phyloP scores from a whole-genome alignment of 768 basidiomycete genomes.

The Sarcodon aspratus region DNA sequence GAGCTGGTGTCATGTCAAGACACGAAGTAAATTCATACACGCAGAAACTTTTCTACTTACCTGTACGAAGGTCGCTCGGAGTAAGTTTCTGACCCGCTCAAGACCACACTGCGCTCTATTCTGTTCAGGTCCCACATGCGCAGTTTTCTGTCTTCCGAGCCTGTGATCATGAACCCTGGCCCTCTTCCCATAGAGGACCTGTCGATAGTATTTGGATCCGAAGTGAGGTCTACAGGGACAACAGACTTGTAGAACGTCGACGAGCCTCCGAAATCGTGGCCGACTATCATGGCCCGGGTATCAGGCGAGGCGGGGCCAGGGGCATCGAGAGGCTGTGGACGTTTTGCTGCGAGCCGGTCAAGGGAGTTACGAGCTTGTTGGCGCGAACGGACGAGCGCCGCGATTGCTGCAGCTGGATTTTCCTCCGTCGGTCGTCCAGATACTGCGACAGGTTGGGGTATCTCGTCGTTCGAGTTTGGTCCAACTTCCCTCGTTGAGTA shows the following conservation, averaged over 20 bases:
- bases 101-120: constrained; percentile 59
- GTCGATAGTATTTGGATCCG: constrained; percentile 7
- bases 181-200: constrained; percentile 26
- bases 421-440: constrained; percentile 44
- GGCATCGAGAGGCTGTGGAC: constrained; percentile 8
- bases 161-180: constrained; percentile 73
- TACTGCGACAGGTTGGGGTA: constrained; percentile 42
- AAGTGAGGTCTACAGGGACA: constrained; percentile 1
- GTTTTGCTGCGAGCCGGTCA: constrained; percentile 5
- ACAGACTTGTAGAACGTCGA: constrained; percentile 8
- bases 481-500: constrained; percentile 43
- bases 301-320: constrained; percentile 32
- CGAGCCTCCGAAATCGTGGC: constrained; percentile 64
- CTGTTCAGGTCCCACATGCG: constrained; percentile 80
- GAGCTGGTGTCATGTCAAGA: constrained; percentile 14
- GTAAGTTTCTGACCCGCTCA: constrained; percentile 73
- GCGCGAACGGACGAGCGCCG: constrained; percentile 64
- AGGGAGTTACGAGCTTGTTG: constrained; percentile 25
- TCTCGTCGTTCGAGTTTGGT: constrained; percentile 29
- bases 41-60: constrained; percentile 26
- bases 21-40: background rate
- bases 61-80: constrained; percentile 68
- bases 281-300: constrained; percentile 58
- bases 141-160: constrained; percentile 83
- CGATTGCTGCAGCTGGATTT: constrained; percentile 64